Evolutionary conservation across 495 filamentous ascomycete species (phyloP), one percentile per base, ranked within the genome.

Genomic region (Parathielavia appendiculata): DNA sequence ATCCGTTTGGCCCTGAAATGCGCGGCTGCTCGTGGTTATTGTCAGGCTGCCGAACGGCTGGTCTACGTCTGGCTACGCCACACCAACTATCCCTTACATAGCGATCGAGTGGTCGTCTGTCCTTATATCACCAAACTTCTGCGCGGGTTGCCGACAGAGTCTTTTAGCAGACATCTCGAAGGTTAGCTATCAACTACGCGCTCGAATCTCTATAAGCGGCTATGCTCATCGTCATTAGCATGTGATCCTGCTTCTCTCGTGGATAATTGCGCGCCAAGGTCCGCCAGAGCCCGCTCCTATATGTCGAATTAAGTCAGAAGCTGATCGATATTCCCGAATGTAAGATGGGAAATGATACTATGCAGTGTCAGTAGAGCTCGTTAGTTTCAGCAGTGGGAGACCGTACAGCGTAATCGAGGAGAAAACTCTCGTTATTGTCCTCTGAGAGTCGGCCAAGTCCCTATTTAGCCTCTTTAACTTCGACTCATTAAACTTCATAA

Each of bases 61-160:
- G 30, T 56, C 54, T 43, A 56, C 54, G 43, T 43, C 44, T 46
- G 43, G 44, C 30, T 56, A 43, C 48, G 54, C 54, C 54, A 47
- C 1, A 46, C 54, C 54, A 43, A 47, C 54, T 56, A 56, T 56
- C 54, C 51, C 51, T 54, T 54, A 38, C 51, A 54, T 54, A 44
- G 51, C 51, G 26, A 44, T 54, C 51, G 51, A 54, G 34, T 44
- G 7, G 51, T 54, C 26, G 51, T 53, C 51, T 41, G 51, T 53
- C 51, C 40, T 41, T 35, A 53, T 53, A 16, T 35, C 52, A 46
- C 52, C 52, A 55, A 55, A 55, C 41, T 55, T 55, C 41, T 55
- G 41, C 30, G 52, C 23, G 52, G 52, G 52, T 55, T 35, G 41
- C 52, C 39, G 39, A 54, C 51, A 54, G 39, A 32, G 38, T 44